Evolutionary conservation across 768 basidiomycete species (phyloP).

Genomic region (Cystofilobasidium bisporidii): DNA sequence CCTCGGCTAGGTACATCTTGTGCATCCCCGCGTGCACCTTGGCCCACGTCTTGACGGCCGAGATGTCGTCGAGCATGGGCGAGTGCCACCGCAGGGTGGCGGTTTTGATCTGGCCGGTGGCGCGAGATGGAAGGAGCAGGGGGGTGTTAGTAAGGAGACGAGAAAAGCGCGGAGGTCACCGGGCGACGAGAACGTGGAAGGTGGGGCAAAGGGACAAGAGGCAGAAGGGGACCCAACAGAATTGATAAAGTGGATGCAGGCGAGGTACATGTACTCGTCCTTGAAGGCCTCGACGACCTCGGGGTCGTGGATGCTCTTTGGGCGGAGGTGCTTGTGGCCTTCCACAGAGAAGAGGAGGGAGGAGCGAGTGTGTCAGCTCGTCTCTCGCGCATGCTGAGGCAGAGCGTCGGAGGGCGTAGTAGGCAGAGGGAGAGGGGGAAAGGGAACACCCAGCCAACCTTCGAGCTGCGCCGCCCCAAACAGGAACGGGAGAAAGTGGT

Average conservation of each 20-base stretch:
- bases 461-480: conserved; percentile 37
- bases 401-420: too few species aligned
- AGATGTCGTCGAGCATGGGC: conserved; percentile 97
- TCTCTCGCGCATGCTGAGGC: not conserved
- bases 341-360: not conserved
- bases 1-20: conserved; percentile 96
- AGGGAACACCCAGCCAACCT: too few species aligned
- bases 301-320: conserved; percentile 81
- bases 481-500: conserved; percentile 82
- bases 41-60: conserved; percentile 72
- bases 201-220: not conserved
- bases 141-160: not conserved
- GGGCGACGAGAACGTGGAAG: not conserved
- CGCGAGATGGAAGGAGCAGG: too few species aligned
- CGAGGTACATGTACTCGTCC: conserved; percentile 91
- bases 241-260: conserved; percentile 91
- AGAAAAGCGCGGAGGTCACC: not conserved
- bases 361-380: not conserved
- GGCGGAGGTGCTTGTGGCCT: conserved; percentile 83
- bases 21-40: conserved; percentile 94
- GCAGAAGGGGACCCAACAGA: conserved; percentile 50
- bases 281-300: conserved; percentile 88
- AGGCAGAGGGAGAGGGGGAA: too few species aligned
- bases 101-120: conserved; percentile 11
- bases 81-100: conserved; percentile 78